phyloP scores from a whole-genome alignment of 768 basidiomycete genomes.

The Basidioascus undulatus region DNA sequence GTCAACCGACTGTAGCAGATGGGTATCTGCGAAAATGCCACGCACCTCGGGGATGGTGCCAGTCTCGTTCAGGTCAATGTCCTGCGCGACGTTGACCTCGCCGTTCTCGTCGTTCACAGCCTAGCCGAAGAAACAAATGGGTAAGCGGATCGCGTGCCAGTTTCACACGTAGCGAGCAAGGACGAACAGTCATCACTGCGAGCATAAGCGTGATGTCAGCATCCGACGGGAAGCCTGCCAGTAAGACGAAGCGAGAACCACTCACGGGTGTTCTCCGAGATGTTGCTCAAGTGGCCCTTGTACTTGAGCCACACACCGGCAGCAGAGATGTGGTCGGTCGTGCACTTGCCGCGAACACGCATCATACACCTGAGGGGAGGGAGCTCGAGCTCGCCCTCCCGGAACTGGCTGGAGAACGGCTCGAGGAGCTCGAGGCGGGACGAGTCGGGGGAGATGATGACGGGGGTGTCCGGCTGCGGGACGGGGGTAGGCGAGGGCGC shows the following conservation, averaged over 20 bases:
- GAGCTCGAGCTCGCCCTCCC: constrained; percentile 34
- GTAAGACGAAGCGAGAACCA: constrained; percentile 8
- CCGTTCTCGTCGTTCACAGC: constrained; percentile 89
- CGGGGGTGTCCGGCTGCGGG: constrained; percentile 48
- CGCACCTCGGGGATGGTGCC: constrained; percentile 78
- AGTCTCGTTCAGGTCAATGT: constrained; percentile 24
- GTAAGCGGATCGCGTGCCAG: constrained; percentile 9
- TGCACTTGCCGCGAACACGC: constrained; percentile 91
- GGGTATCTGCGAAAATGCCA: too few relatives aligned
- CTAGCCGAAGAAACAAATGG: constrained; percentile 19
- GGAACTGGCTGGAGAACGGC: constrained; percentile 31
- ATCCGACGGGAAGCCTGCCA: background rate
- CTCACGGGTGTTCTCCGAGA: constrained; percentile 80
- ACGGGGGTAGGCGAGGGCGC: constrained; percentile 51
- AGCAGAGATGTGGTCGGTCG: constrained; percentile 94
- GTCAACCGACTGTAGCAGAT: too few relatives aligned
- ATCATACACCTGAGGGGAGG: constrained; percentile 62
- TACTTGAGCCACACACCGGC: constrained; percentile 98
- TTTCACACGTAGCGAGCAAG: background rate
- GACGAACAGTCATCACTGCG: constrained; percentile 54
- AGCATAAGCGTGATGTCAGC: background rate
- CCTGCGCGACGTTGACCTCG: constrained; percentile 76
- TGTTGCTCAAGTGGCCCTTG: constrained; percentile 35
- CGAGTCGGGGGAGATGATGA: constrained; percentile 53
- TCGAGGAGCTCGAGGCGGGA: constrained; percentile 65